Conservation (phyloP, 352 stramenopile genomes). For the Globisporangium paddicum region DNA sequence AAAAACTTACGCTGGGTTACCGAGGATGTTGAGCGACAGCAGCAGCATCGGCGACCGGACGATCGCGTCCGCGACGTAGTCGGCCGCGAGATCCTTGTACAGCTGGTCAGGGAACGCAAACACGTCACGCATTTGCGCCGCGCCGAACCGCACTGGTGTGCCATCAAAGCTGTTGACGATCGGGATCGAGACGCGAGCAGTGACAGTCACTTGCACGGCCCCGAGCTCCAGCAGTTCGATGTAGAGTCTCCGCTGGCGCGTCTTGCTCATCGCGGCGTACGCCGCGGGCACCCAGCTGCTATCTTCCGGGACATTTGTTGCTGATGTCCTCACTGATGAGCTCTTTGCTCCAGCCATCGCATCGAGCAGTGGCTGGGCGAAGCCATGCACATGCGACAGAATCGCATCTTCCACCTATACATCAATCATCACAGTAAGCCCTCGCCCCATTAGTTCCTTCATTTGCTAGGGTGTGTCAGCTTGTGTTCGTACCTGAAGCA, state of each 20-base stretch:
- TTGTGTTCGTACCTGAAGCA: slow-evolving; percentile 60
- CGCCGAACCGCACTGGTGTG: slow-evolving; percentile 61
- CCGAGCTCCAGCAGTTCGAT: slow-evolving; percentile 58
- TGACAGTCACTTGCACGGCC: slow-evolving; percentile 59
- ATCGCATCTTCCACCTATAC: slow-evolving; percentile 55
- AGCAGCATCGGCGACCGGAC: slow-evolving; percentile 72
- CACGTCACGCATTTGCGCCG: slow-evolving; percentile 52
- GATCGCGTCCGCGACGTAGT: slow-evolving; percentile 79
- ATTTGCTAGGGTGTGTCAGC: neutral
- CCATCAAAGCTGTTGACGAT: slow-evolving; percentile 82
- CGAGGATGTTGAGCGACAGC: slow-evolving; percentile 84
- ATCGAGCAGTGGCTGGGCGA: slow-evolving; percentile 40
- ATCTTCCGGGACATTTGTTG: neutral
- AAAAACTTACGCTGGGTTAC: slow-evolving; percentile 71
- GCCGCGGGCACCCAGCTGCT: slow-evolving; percentile 9
- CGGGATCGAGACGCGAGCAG: slow-evolving; percentile 67
- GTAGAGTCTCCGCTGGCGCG: slow-evolving; percentile 53
- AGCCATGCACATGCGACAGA: slow-evolving; percentile 37
- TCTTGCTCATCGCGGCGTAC: slow-evolving; percentile 19
- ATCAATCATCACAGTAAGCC: too few relatives aligned
- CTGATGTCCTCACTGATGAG: neutral
- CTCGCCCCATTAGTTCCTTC: neutral
- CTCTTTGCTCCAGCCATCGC: slow-evolving; percentile 13
- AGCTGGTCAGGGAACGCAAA: slow-evolving; percentile 73
- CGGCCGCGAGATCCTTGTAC: slow-evolving; percentile 75